Base-by-base conservation (phyloP, 164 flowering plant species). In the Paratinospora sagittata region DNA sequence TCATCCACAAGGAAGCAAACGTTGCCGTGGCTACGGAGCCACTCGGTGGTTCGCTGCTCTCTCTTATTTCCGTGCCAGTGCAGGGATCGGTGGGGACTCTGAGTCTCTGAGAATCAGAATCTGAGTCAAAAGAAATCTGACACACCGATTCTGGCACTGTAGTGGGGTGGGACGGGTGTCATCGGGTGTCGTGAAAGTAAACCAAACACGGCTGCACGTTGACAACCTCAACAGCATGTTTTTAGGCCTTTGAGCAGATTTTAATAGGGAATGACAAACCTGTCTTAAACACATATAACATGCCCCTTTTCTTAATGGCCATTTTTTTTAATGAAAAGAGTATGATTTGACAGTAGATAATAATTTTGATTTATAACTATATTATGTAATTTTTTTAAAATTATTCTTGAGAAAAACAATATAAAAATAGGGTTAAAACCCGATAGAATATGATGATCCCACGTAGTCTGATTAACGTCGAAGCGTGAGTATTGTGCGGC, bases 121-220 rank as follows among this genome's bases (percentile, higher is more conserved):
- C 55, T 65, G 74, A 63, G 71, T 66, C 66, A 72, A 43, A 43
- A 43, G 14, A 16, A 67, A 63, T 65, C 78, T 75, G 76, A 74
- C 70, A 61, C 72, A 30, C 57, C 13, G 72, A 69, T 37, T 47
- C 70, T 67, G 69, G 30, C 55, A 62, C n/a, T 39, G n/a, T 26
- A n/a, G 33, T n/a, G 16, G 8, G 66, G 19, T 41, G 75, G 19
- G 39, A 73, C 63, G 17, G 57, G 57, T 49, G 68, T 71, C 23
- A 43, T 79, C 11, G 82, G 74, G 77, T 67, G 43, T 66, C 72
- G 82, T 72, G 82, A 82, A 80, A 80, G 82, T 62, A 63, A 49
- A 73, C 70, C 67, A 78, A 73, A 58, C 80, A 79, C 65, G 68
- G 64, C 16, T 58, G 63, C 63, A 58, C 63, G 63, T n/a, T n/a